These are phyloP conservation scores for Mimosa bimucronata DNA, from an alignment of 306 rosid genomes.

Conservation along the genomic window DNA sequence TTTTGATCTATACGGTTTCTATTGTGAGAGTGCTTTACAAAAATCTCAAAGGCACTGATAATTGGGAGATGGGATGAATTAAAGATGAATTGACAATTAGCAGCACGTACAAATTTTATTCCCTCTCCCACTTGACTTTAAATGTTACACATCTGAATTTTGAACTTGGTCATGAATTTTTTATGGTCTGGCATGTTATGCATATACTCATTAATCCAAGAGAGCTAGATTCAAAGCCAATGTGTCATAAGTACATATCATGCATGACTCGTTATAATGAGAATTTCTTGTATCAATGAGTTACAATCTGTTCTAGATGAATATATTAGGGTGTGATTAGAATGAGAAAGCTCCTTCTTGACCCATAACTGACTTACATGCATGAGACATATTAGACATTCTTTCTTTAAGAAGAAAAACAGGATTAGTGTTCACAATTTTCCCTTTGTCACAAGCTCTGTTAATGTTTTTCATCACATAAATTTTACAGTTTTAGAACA, in stretches of 20 bases:
- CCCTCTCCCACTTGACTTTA: slow-evolving; percentile 3
- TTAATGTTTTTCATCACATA: slow-evolving; percentile 12
- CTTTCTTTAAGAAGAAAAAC: too few relatives aligned
- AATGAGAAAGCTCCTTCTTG: background rate
- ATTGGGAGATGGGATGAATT: background rate
- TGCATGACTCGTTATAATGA: background rate
- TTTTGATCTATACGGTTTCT: slow-evolving; percentile 10
- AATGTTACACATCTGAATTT: background rate
- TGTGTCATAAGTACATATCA: background rate
- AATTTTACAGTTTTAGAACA: slow-evolving; percentile 12
- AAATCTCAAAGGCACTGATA: background rate
- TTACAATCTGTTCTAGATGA: slow-evolving; percentile 22
- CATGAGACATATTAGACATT: too few relatives aligned
- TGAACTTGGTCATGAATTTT: slow-evolving; percentile 11
- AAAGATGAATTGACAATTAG: background rate
- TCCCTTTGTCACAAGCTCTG: slow-evolving; percentile 6
- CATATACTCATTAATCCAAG: background rate
- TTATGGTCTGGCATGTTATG: background rate
- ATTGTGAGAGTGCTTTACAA: background rate
- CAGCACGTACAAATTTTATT: background rate
- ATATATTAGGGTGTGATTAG: slow-evolving; percentile 11
- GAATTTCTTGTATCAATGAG: slow-evolving; percentile 6
- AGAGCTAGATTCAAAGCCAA: slow-evolving; percentile 11
- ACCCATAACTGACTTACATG: background rate
- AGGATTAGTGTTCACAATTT: background rate